These are phyloP conservation scores for Fraxinus velutina DNA, from an alignment of 305 asterid species.

Conservation along the genomic window DNA sequence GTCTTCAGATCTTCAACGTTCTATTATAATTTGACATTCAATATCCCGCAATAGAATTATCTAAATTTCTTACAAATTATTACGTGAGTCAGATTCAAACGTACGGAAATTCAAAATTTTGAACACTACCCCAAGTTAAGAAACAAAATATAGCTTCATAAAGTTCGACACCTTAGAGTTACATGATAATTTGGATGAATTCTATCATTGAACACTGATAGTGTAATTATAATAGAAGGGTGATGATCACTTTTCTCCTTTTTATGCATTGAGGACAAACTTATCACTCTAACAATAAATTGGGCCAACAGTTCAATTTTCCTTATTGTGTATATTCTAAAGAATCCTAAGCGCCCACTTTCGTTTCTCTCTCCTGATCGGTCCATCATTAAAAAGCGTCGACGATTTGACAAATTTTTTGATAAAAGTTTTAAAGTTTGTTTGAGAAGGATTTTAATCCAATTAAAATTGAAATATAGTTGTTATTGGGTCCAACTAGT, in stretches of 20 bases:
- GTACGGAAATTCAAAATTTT: not conserved
- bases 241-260: not conserved
- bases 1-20: not conserved
- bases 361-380: not conserved
- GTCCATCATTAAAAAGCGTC: not conserved
- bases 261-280: not conserved
- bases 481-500: too few relatives aligned
- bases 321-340: not conserved
- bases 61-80: not conserved
- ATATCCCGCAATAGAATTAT: not conserved
- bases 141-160: not conserved
- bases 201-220: not conserved
- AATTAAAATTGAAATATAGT: too few relatives aligned
- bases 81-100: not conserved
- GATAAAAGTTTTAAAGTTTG: not conserved
- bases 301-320: not conserved
- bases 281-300: not conserved
- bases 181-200: not conserved
- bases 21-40: not conserved
- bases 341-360: slow-evolving; percentile 2
- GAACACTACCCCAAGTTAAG: not conserved
- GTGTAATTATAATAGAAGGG: not conserved
- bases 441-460: too few relatives aligned
- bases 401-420: not conserved
- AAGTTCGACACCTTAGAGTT: not conserved